Evolutionary conservation across 2,329 filamentous ascomycete genomes (phyloP), one percentile per base, ranked within the genome.

Genomic region (Pestalotiopsis sp.): DNA sequence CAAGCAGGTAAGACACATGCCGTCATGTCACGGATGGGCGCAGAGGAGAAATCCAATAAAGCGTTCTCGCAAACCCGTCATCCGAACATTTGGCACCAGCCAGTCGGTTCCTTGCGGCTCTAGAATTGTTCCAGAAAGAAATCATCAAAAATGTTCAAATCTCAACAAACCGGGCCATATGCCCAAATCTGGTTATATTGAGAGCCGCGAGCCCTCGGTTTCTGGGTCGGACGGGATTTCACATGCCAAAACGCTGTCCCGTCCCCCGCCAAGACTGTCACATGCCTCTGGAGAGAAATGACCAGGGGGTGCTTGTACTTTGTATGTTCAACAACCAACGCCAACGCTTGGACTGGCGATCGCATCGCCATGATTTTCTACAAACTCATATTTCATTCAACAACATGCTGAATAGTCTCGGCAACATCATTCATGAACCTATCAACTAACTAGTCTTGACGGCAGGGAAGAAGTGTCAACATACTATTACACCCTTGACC

Each of bases 141-240:
- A 20, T 20, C 59, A 61, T n/a, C 14, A 60, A 52, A n/a, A n/a
- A 52, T 17, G 7, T 4, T 2, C 14, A 36, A 36, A 36, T 36
- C 61, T 64, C 61, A 64, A 64, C 61, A 64, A 64, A 64, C 4
- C 61, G 38, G 61, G 20, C 61, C 38, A 45, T 25, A 45, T 62
- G 27, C 27, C 59, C 31, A 20, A n/a, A 36, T 39, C n/a, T 36
- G 59, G 31, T 38, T 52, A n/a, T 39, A 62, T 62, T 62, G 59
- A 20, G 27, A 36, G 31, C 31, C 27, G 14, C 31, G 59, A 36
- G 27, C 36, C 31, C 59, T 62, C 59, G 59, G 59, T 62, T 13
- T 39, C 31, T 62, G 31, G 45, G n/a, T 36, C 20, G 4, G 31
- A 64, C 49, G 61, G 59, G 39, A 64, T 64, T 64, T 64, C 61